Base-by-base conservation (phyloP, 345 rosid genomes). In the Citrus maxima region DNA sequence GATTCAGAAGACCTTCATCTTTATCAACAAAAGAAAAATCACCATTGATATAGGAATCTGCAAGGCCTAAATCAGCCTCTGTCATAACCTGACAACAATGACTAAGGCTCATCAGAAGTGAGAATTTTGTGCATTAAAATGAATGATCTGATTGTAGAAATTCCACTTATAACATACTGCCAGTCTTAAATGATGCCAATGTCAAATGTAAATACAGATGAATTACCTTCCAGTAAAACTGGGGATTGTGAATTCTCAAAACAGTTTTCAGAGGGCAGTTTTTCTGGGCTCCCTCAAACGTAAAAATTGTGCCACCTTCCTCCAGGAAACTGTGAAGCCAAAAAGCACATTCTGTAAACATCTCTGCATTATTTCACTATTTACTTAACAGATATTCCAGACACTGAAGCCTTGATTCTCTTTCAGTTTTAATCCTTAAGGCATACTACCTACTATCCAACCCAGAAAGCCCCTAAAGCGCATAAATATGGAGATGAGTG, bases 151-250 rank as follows among this genome's bases (percentile, higher is more conserved):
- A 18, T 40, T 60, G 24, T 61, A 14, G 4, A 46, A 38, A 12
- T 58, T 37, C 28, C n/a, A 24, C 46, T 22, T 5, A 34, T 3
- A 56, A 58, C 0, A 54, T 61, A 62, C 9, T 28, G 27, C 27
- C 3, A 4, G 28, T 21, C 30, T 63, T 40, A 10, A 46, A 34
- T 46, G 7, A 54, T 54, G 19, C 58, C 12, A 2, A 16, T n/a
- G 22, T 7, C 67, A 35, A 27, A 34, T 6, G 19, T 4, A 12
- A 24, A 46, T 13, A 28, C 2, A 60, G 56, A 49, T 21, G 22
- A 13, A 34, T 40, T 82, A 91, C 99, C 98, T 95, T 95, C 97
- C 98, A 93, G 83, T 95, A 93, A 86, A 95, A 92, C 70, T 87
- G 94, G 70, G 98, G 94, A 85, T 79, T 89, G 86, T 93, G 95